Evolutionary conservation across 805 yeast species (phyloP), one percentile per base, ranked within the genome.

Genomic region (Myxozyma nipponensis): DNA sequence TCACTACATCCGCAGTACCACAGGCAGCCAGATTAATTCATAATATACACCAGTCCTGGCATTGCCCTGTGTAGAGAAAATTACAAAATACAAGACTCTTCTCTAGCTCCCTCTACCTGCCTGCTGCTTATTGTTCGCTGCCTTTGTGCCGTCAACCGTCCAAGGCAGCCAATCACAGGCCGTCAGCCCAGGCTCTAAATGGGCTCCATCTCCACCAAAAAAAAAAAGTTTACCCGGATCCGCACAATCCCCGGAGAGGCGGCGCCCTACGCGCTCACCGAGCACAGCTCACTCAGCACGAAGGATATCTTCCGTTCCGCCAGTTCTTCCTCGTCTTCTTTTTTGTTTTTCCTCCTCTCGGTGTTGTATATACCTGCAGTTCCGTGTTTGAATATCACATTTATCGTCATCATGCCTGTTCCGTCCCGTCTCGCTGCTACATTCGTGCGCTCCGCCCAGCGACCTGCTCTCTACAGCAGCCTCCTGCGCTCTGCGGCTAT

Each of bases 401-500:
- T 35, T 13, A 38, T 13, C 4, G 9, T 22, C 42, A 51, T 30
- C 19, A 54, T 54, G 58, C 57, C 57, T 43, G 50, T 46, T 40
- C 51, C 59, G 22, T 50, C 56, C 34, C 59, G 54, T 26, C 28
- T 48, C 36, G 58, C 58, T 30, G 39, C 59, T 22, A 39, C 53
- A 30, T 50, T 55, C 44, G 49, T 52, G 26, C 58, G 58, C 50
- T 52, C 54, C 17, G 42, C 57, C 22, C 56, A 54, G 51, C 58
- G 55, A 32, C 58, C 58, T 38, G 32, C 46, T 35, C 46, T 54
- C 9, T 43, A 45, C 23, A 35, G 46, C 42, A 28, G 13, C 32
- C 47, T 44, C 49, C 47, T 46, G 38, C 52, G 47, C 30, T 49
- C 58, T 22, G 23, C 51, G 28, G 43, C 46, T 42, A 38, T 42